These are phyloP conservation scores for Pichia sp. DNA, from an alignment of 1,139 yeast genomes.

Conservation along the genomic window DNA sequence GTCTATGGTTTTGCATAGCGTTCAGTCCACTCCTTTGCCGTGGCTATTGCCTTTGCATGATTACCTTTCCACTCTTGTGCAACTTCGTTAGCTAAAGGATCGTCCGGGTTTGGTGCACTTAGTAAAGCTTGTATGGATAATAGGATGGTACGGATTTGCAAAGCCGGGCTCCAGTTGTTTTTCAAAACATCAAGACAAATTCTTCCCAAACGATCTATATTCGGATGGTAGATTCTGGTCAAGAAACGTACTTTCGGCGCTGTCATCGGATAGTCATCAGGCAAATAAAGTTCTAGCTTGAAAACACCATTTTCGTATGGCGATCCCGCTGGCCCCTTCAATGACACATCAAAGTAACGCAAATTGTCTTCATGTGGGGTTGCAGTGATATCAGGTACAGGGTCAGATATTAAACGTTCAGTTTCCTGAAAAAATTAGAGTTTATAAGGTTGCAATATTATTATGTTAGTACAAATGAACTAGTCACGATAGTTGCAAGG, in stretches of 20 bases:
- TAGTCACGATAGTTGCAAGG: background rate
- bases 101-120: constrained; percentile 97
- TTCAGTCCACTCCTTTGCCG: constrained; percentile 85
- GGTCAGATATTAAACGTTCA: constrained; percentile 85
- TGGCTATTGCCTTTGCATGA: constrained; percentile 72
- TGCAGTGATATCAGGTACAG: constrained; percentile 95
- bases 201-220: constrained; percentile 90
- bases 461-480: background rate
- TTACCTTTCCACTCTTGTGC: constrained; percentile 95
- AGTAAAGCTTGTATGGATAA: constrained; percentile 88
- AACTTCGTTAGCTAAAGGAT: constrained; percentile 95
- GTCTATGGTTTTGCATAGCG: constrained; percentile 38
- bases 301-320: constrained; percentile 81
- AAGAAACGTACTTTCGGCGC: constrained; percentile 92
- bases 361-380: constrained; percentile 89
- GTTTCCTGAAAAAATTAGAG: constrained; percentile 54
- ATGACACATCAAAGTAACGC: constrained; percentile 82
- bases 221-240: constrained; percentile 94
- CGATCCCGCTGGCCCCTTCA: constrained; percentile 84
- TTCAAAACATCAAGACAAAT: constrained; percentile 93
- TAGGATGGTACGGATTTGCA: constrained; percentile 90
- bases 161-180: constrained; percentile 95
- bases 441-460: background rate
- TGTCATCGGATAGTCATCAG: constrained; percentile 89
- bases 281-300: constrained; percentile 71